These are phyloP conservation scores for Aspergillus bertholletiae DNA, from an alignment of 495 filamentous ascomycete species.

Conservation along the genomic window DNA sequence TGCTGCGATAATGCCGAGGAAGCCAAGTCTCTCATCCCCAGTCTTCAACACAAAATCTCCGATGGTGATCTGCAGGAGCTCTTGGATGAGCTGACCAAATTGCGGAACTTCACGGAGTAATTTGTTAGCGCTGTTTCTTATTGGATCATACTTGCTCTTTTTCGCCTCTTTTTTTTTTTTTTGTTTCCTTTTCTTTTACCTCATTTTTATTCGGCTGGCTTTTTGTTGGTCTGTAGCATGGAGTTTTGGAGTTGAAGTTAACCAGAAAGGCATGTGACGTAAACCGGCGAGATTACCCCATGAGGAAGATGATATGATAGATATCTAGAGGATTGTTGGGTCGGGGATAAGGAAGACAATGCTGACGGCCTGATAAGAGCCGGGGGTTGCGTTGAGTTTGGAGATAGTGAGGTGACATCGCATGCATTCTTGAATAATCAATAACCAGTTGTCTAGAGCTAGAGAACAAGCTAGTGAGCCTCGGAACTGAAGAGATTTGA, in stretches of 20 bases:
- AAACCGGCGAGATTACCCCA: not conserved
- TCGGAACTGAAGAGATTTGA: slow-evolving; percentile 1
- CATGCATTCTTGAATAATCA: not conserved
- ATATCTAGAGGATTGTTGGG: not conserved
- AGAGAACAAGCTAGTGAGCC: not conserved
- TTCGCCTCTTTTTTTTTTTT: not conserved
- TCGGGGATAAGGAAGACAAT: not conserved
- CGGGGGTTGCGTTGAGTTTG: not conserved
- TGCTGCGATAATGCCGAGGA: slow-evolving; percentile 92
- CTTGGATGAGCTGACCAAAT: slow-evolving; percentile 83
- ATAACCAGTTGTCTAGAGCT: not conserved
- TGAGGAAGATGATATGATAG: not conserved
- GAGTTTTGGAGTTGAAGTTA: slow-evolving; percentile 16
- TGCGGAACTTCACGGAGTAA: slow-evolving; percentile 56
- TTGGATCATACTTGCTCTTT: not conserved
- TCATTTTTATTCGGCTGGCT: not conserved
- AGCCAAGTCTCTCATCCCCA: slow-evolving; percentile 93
- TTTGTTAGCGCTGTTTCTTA: not conserved
- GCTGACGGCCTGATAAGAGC: not conserved
- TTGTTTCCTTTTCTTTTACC: not conserved
- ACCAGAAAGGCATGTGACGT: not conserved
- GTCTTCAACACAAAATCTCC: slow-evolving; percentile 77
- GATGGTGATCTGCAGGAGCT: slow-evolving; percentile 85
- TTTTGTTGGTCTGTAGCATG: slow-evolving; percentile 12
- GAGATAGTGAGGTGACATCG: not conserved